These are phyloP conservation scores for Psilocybe azurescens DNA, from an alignment of 768 basidiomycete genomes.

Conservation along the genomic window DNA sequence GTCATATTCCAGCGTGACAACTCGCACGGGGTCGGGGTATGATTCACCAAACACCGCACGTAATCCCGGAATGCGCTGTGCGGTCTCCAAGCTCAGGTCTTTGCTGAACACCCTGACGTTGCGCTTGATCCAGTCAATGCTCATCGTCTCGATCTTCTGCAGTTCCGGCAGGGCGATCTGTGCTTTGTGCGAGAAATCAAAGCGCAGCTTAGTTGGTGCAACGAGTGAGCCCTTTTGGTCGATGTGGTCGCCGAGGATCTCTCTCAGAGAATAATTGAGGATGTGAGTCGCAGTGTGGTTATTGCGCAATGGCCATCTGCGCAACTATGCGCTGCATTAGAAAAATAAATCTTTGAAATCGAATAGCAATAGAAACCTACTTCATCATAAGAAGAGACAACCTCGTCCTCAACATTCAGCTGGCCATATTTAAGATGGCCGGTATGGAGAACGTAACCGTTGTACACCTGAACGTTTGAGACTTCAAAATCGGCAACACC, in stretches of 20 bases:
- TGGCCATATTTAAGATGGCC: constrained; percentile 90
- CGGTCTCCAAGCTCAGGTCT: constrained; percentile 78
- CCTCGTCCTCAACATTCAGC: constrained; percentile 77
- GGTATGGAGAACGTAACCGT: constrained; percentile 94
- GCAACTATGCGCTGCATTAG: constrained; percentile 53
- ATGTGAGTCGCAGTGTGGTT: constrained; percentile 99
- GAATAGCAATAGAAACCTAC: constrained; percentile 39
- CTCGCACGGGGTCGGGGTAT: constrained; percentile 97
- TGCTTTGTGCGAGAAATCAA: constrained; percentile 98
- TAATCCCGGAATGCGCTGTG: constrained; percentile 89
- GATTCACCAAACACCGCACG: constrained; percentile 97
- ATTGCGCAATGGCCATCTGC: constrained; percentile 94
- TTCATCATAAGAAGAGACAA: constrained; percentile 93
- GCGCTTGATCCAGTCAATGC: constrained; percentile 86
- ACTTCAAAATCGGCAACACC: constrained; percentile 93
- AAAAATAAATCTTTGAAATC: not conserved
- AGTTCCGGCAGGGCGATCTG: constrained; percentile 81
- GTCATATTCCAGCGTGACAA: constrained; percentile 89
- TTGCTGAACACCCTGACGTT: constrained; percentile 91
- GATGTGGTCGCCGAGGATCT: constrained; percentile 95
- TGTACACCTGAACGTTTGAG: constrained; percentile 91
- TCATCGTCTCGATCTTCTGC: constrained; percentile 80
- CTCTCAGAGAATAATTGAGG: constrained; percentile 91
- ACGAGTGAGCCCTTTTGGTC: constrained; percentile 99
- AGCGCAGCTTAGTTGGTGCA: constrained; percentile 93